Percentiles rank a stretch among this genome's conserved stretches.
phyloP scores from a whole-genome alignment of 495 filamentous ascomycete species.

The Trichoderma erinaceum region DNA sequence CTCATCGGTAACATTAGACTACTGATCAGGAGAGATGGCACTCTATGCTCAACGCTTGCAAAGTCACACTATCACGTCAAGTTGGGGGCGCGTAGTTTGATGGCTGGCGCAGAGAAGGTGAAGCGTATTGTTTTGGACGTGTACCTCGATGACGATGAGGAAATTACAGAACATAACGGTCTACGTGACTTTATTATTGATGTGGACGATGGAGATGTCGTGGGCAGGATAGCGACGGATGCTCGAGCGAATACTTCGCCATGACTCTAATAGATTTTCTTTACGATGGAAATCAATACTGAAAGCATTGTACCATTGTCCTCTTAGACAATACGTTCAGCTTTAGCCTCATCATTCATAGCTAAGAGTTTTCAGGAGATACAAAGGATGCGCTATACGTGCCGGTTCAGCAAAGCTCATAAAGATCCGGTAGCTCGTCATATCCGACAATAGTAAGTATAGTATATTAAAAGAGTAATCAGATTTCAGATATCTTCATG shows the following conservation, averaged over 20 bases:
- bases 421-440: too few relatives aligned
- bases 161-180: conserved; percentile 19
- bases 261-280: neutral
- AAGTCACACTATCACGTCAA: conserved; percentile 31
- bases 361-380: too few relatives aligned
- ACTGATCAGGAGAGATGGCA: conserved; percentile 28
- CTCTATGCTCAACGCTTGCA: conserved; percentile 33
- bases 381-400: too few relatives aligned
- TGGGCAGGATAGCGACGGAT: conserved; percentile 2
- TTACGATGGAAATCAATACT: neutral
- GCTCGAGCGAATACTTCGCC: neutral
- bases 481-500: too few relatives aligned
- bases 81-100: conserved; percentile 37
- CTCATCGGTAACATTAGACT: conserved; percentile 35
- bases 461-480: too few relatives aligned
- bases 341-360: neutral
- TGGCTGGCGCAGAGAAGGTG: conserved; percentile 13
- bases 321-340: neutral
- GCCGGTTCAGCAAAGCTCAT: too few relatives aligned
- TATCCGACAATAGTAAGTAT: too few relatives aligned
- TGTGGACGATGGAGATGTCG: conserved; percentile 20
- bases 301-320: too few relatives aligned
- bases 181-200: conserved; percentile 22
- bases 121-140: conserved; percentile 20
- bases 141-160: conserved; percentile 24